Base-by-base conservation (phyloP, 768 basidiomycete species). In the Coprinopsis sp. region DNA sequence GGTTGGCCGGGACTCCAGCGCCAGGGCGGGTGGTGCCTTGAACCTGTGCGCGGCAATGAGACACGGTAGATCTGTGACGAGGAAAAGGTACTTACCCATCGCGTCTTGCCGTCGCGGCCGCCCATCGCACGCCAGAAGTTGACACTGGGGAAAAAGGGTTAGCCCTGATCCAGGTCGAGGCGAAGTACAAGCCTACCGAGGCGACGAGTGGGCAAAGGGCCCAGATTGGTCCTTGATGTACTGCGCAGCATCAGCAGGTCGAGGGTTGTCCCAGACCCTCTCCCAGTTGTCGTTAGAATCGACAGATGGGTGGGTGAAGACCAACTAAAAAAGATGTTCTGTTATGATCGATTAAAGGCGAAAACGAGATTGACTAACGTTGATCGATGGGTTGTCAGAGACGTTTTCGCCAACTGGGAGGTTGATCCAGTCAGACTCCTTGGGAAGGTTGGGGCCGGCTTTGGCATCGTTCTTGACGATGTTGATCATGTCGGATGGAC, bases 251-350 rank as follows among this genome's bases (percentile, higher is more conserved):
- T 84, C 81, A 2, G 78, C 77, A 6, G 74, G 58, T 16, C 74
- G 69, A 21, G 81, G 81, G 58, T 65, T 63, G 25, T 63, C 61
- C 78, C 76, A 81, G 3, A 81, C 76, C 30, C 72, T 53, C 2
- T 73, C 74, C 81, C 81, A 84, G 60, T 81, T 82, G n/a, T 82
- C 78, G 55, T 82, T 82, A 1, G 78, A 71, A 54, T 82, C 78
- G 50, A 84, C 67, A 30, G 66, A 67, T 2, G 81, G 80, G 58
- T 82, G 81, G 4, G 77, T 81, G 65, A 84, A 82, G 18, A 82
- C 77, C 54, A 82, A 61, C 75, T 79, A 47, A 8, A 46, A 16
- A 14, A 22, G 4, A 21, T 30, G n/a, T 22, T 25, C 28, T n/a
- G n/a, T n/a, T n/a, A n/a, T n/a, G n/a, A n/a, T n/a, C n/a, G n/a